Evolutionary conservation across 176 grass and related monocot species (phyloP).

Genomic region (Paspalum vaginatum): DNA sequence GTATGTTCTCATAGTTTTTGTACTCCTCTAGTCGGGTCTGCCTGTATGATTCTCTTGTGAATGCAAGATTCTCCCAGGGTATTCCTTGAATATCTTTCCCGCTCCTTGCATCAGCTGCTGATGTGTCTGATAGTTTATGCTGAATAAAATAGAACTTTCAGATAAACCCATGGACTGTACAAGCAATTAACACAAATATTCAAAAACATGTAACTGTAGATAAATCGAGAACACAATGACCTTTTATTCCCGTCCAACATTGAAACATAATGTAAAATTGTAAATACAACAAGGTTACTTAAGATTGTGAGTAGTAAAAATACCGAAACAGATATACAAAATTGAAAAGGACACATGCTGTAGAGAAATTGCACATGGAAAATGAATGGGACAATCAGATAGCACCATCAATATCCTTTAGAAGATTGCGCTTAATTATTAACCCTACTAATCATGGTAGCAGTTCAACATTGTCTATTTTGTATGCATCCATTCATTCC

Average conservation of each 20-base stretch:
- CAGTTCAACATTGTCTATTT: not conserved
- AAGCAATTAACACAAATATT: constrained; percentile 23
- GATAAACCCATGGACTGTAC: not conserved
- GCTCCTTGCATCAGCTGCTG: constrained; percentile 61
- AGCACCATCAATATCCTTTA: not conserved
- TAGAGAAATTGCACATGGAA: not conserved
- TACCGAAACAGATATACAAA: not conserved
- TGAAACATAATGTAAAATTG: constrained; percentile 1
- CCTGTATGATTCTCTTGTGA: constrained; percentile 71
- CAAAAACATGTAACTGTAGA: not conserved
- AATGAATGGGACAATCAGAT: not conserved
- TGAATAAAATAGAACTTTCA: constrained; percentile 35
- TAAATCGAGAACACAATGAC: not conserved
- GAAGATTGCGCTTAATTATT: not conserved
- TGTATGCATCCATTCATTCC: not conserved
- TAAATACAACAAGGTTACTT: not conserved
- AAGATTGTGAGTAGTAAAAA: not conserved
- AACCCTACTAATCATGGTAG: not conserved
- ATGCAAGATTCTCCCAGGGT: constrained; percentile 61
- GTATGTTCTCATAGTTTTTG: constrained; percentile 85
- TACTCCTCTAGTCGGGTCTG: constrained; percentile 68
- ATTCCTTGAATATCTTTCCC: constrained; percentile 96
- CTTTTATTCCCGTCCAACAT: not conserved
- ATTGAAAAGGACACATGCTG: not conserved
- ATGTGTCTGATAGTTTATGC: constrained; percentile 59